Evolutionary conservation across 2,329 filamentous ascomycete species (phyloP).

Genomic region (Microdochium nivale): DNA sequence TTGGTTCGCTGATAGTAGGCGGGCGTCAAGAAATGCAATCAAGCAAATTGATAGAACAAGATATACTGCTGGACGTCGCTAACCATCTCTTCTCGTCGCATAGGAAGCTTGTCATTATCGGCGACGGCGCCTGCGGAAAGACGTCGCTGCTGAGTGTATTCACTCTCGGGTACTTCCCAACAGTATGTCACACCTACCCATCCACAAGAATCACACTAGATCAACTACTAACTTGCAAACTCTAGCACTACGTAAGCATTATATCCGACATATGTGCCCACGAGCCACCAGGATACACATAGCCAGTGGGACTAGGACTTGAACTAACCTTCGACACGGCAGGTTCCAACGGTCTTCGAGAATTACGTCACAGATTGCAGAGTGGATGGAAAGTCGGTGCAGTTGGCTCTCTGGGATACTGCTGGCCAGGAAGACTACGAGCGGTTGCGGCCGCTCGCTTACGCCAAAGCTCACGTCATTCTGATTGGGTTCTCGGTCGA

Average conservation of each 20-base stretch:
- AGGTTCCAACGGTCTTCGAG: constrained; percentile 97
- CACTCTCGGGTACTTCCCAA: constrained; percentile 95
- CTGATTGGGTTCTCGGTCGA: constrained; percentile 94
- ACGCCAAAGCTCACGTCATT: constrained; percentile 95
- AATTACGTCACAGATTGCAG: constrained; percentile 99
- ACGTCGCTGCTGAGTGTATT: constrained; percentile 96
- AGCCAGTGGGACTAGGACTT: constrained; percentile 2
- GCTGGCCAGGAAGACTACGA: constrained; percentile 99
- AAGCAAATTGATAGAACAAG: too few relatives aligned
- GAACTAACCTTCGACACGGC: constrained; percentile 8
- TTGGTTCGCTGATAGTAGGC: too few relatives aligned
- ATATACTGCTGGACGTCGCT: too few relatives aligned
- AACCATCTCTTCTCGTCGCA: neutral
- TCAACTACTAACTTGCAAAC: constrained; percentile 16
- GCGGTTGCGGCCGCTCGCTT: constrained; percentile 84
- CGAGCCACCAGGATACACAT: constrained; percentile 3
- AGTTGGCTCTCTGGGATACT: constrained; percentile 98
- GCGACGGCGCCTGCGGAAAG: constrained; percentile 84
- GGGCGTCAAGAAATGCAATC: too few relatives aligned
- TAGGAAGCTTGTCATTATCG: constrained; percentile 25
- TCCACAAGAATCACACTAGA: constrained; percentile 2
- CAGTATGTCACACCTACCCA: constrained; percentile 51
- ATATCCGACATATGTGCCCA: neutral
- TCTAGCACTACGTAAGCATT: constrained; percentile 49
- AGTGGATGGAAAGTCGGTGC: constrained; percentile 97